phyloP scores from a whole-genome alignment of 1,284 basidiomycete genomes.

The Ganoderma resinaceum region DNA sequence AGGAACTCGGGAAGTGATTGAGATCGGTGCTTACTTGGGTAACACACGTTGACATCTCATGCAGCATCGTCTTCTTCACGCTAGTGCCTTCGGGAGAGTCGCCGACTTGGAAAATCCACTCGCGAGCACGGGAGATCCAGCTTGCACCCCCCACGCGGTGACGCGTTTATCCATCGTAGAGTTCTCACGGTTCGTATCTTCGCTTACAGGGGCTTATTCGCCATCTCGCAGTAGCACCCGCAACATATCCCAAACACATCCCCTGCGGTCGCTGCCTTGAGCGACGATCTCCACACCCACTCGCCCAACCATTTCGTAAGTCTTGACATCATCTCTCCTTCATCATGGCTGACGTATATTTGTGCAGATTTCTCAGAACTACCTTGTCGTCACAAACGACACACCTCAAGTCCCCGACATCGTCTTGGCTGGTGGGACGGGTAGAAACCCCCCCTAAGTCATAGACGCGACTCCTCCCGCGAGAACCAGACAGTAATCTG shows the following conservation, averaged over 20 bases:
- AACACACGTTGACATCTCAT: too few relatives aligned
- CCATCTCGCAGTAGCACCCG: neutral
- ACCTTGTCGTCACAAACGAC: neutral
- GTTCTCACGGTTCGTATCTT: neutral
- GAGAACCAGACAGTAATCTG: slow-evolving; percentile 1
- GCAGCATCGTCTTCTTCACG: too few relatives aligned
- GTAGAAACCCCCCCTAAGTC: slow-evolving; percentile 1
- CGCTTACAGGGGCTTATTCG: neutral
- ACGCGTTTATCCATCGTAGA: neutral
- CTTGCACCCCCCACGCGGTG: neutral
- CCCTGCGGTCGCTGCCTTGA: neutral
- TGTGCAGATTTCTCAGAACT: neutral
- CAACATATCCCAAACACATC: neutral
- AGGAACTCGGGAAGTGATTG: too few relatives aligned
- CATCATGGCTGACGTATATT: neutral
- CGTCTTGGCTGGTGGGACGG: neutral
- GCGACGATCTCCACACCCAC: neutral
- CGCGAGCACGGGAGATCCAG: too few relatives aligned
- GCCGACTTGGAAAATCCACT: too few relatives aligned
- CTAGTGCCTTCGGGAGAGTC: too few relatives aligned
- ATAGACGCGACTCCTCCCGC: neutral
- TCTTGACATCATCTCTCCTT: neutral
- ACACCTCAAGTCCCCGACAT: neutral
- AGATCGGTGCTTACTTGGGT: too few relatives aligned
- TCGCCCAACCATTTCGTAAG: neutral